Percentiles rank a stretch among this genome's conserved stretches.
These are phyloP conservation scores for Russula griseocarnosa DNA, from an alignment of 768 basidiomycete species.

Conservation along the genomic window DNA sequence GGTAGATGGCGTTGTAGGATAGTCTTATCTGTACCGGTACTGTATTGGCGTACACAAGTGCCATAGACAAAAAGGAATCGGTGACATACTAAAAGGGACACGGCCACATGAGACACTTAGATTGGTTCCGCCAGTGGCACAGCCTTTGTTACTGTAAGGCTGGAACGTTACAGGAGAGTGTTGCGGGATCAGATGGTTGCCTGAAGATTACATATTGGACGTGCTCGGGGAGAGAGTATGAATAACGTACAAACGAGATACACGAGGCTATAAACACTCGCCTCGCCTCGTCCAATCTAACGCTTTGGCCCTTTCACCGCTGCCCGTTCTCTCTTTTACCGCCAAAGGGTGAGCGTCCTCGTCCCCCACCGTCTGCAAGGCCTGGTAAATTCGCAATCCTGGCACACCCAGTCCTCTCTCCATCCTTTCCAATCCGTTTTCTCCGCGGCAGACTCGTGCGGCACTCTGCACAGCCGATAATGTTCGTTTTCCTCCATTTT, in stretches of 20 bases:
- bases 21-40: not conserved
- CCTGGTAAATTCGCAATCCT: not conserved
- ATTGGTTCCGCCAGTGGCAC: no score
- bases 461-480: conserved; percentile 1
- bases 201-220: not conserved
- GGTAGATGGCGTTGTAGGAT: conserved; percentile 12
- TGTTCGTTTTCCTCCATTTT: conserved; percentile 3
- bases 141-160: no score
- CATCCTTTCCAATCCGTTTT: not conserved
- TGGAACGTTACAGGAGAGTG: no score
- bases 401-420: no score
- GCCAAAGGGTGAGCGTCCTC: not conserved
- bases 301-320: conserved; percentile 5
- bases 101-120: not conserved
- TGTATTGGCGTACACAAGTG: not conserved
- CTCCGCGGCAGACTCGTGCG: conserved; percentile 12
- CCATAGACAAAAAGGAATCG: not conserved
- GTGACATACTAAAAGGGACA: not conserved
- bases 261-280: conserved; percentile 7
- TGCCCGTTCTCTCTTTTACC: not conserved
- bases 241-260: not conserved
- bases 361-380: not conserved
- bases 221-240: not conserved
- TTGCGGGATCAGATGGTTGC: not conserved
- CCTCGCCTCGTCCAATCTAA: not conserved